Conservation (phyloP, 768 basidiomycete species). For the Tylopilus subfusipes region DNA sequence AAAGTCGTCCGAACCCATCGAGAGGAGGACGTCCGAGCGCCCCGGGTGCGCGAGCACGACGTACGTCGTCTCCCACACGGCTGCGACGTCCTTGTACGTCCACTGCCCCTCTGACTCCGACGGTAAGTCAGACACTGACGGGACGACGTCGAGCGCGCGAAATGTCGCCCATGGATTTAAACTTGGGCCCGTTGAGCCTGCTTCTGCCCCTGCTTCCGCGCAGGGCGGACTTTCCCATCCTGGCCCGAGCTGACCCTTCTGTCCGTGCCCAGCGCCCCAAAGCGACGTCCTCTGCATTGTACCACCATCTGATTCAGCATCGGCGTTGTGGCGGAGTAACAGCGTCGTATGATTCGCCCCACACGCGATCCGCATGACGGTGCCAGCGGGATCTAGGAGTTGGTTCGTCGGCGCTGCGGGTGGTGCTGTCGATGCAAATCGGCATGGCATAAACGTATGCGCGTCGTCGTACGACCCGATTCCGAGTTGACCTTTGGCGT, state of each 20-base stretch:
- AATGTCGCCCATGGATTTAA: constrained; percentile 41
- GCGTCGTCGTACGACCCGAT: constrained; percentile 39
- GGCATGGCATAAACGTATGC: constrained; percentile 37
- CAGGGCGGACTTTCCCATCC: background rate
- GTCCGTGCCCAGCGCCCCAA: constrained; percentile 76
- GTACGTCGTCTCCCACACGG: constrained; percentile 85
- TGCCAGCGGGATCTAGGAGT: constrained; percentile 23
- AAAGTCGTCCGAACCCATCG: constrained; percentile 84
- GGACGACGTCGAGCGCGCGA: constrained; percentile 42
- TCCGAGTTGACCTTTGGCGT: constrained; percentile 47
- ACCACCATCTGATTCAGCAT: background rate
- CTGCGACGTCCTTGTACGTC: constrained; percentile 46
- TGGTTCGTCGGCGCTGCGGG: constrained; percentile 4
- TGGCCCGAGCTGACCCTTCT: constrained; percentile 68
- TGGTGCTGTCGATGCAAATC: background rate
- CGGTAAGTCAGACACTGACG: too few species aligned
- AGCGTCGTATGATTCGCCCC: constrained; percentile 81
- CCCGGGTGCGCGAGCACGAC: constrained; percentile 50
- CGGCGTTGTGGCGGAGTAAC: constrained; percentile 45
- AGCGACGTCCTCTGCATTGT: constrained; percentile 36
- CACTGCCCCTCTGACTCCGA: constrained; percentile 8
- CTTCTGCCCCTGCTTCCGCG: background rate
- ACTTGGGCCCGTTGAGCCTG: background rate
- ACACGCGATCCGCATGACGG: constrained; percentile 52
- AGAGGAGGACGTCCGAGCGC: constrained; percentile 53